These are phyloP conservation scores for Alternaria sp. DNA, from an alignment of 2,329 filamentous ascomycete genomes.

Conservation along the genomic window DNA sequence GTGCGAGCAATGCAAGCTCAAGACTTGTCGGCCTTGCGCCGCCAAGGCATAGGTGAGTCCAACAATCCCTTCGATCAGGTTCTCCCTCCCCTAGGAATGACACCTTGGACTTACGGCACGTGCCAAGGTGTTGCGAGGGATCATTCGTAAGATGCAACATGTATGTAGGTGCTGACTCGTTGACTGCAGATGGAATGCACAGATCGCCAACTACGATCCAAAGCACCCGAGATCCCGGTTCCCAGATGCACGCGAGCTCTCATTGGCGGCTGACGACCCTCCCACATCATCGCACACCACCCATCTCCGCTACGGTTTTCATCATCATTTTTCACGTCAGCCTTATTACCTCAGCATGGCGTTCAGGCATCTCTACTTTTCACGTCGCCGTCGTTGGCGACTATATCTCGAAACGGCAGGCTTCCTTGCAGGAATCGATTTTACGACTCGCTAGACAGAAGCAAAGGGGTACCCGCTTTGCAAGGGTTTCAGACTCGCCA, in stretches of 20 bases:
- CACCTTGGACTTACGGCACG: constrained; percentile 4
- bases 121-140: constrained; percentile 16
- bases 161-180: constrained; percentile 32
- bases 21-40: constrained; percentile 57
- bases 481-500: constrained; percentile 40
- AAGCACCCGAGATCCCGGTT: constrained; percentile 19
- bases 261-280: constrained; percentile 17
- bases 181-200: constrained; percentile 28
- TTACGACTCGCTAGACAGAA: constrained; percentile 39
- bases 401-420: constrained; percentile 29
- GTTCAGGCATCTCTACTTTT: constrained; percentile 36
- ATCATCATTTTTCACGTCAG: constrained; percentile 25
- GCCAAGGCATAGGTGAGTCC: constrained; percentile 50
- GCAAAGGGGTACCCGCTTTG: constrained; percentile 33
- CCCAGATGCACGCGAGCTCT: constrained; percentile 14
- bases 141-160: constrained; percentile 20
- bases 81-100: background rate
- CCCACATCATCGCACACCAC: constrained; percentile 4
- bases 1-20: constrained; percentile 59
- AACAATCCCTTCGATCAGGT: background rate
- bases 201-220: constrained; percentile 36
- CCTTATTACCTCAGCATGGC: constrained; percentile 46
- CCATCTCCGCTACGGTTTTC: constrained; percentile 11
- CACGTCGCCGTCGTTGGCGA: constrained; percentile 28
- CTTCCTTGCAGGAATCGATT: constrained; percentile 22